phyloP scores from a whole-genome alignment of 2,329 filamentous ascomycete species.

The Penicillium freii region DNA sequence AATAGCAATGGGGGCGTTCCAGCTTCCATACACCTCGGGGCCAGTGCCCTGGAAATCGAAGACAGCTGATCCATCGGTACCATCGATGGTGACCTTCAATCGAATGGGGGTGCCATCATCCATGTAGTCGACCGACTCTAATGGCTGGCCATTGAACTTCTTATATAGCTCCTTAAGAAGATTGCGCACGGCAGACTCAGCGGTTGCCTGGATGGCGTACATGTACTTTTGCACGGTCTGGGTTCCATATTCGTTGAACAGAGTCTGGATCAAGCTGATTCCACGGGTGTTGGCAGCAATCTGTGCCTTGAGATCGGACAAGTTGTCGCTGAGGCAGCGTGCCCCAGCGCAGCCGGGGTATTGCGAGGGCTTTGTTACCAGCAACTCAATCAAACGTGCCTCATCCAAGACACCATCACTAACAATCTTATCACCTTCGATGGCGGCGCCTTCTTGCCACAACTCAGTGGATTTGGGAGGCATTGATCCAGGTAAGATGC shows the following conservation, averaged over 20 bases:
- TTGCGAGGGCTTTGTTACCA: slow-evolving; percentile 71
- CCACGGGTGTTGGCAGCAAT: slow-evolving; percentile 85
- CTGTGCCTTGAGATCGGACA: slow-evolving; percentile 83
- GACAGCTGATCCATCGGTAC: slow-evolving; percentile 68
- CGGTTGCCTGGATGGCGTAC: slow-evolving; percentile 77
- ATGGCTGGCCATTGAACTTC: slow-evolving; percentile 66
- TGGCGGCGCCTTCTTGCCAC: slow-evolving; percentile 49
- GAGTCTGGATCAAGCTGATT: slow-evolving; percentile 69
- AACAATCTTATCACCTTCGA: slow-evolving; percentile 61
- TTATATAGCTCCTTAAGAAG: slow-evolving; percentile 70
- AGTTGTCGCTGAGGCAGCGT: slow-evolving; percentile 74
- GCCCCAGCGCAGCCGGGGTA: slow-evolving; percentile 76
- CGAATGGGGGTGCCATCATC: slow-evolving; percentile 79
- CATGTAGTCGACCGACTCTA: slow-evolving; percentile 78
- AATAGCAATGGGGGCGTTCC: slow-evolving; percentile 78
- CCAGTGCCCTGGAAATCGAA: slow-evolving; percentile 80
- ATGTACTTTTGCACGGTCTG: slow-evolving; percentile 80
- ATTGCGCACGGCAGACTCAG: slow-evolving; percentile 70
- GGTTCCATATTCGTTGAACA: slow-evolving; percentile 77
- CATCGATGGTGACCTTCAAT: slow-evolving; percentile 72
- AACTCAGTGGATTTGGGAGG: slow-evolving; percentile 56
- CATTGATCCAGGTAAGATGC: slow-evolving; percentile 80
- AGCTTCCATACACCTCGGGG: slow-evolving; percentile 74
- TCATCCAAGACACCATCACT: slow-evolving; percentile 77
- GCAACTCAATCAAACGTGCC: slow-evolving; percentile 66